Conservation (phyloP, 352 stramenopile species). For the Salisapilia sapeloensis region DNA sequence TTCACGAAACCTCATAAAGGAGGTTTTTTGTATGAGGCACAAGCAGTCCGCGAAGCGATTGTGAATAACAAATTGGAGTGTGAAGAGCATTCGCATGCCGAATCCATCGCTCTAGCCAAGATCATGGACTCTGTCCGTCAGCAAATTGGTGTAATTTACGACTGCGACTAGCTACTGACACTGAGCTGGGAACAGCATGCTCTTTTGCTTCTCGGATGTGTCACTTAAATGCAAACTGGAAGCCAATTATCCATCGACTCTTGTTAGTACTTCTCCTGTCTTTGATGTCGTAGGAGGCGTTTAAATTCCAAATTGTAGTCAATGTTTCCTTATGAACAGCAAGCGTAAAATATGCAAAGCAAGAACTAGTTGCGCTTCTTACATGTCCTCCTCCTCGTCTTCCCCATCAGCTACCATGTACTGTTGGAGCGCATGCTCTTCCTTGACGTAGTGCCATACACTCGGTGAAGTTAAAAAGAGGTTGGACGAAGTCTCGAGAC, state of each 20-base stretch:
- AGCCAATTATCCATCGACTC: too few species aligned
- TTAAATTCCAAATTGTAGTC: too few species aligned
- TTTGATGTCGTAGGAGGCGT: background rate
- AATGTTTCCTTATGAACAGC: too few species aligned
- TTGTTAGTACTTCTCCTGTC: background rate
- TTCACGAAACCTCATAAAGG: conserved; percentile 47
- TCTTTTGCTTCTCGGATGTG: too few species aligned
- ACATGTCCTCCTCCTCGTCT: conserved; percentile 15
- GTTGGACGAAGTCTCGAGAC: conserved; percentile 39
- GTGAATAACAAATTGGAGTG: conserved; percentile 22
- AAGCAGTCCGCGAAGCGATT: conserved; percentile 44
- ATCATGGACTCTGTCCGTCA: conserved; percentile 66
- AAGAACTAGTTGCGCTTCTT: too few species aligned
- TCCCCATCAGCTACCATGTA: conserved; percentile 63
- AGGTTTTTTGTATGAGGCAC: conserved; percentile 70
- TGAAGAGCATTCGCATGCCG: conserved; percentile 28
- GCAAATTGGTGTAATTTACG: conserved; percentile 38
- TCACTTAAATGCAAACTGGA: too few species aligned
- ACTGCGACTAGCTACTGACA: conserved; percentile 10
- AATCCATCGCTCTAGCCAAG: conserved; percentile 37
- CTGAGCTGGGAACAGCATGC: too few species aligned
- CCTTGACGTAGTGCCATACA: conserved; percentile 76
- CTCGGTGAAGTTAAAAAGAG: conserved; percentile 51
- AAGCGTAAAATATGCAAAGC: too few species aligned
- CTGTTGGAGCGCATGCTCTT: conserved; percentile 55